Conservation (phyloP, 78 protist species). For the Polysphondylium violaceum region DNA sequence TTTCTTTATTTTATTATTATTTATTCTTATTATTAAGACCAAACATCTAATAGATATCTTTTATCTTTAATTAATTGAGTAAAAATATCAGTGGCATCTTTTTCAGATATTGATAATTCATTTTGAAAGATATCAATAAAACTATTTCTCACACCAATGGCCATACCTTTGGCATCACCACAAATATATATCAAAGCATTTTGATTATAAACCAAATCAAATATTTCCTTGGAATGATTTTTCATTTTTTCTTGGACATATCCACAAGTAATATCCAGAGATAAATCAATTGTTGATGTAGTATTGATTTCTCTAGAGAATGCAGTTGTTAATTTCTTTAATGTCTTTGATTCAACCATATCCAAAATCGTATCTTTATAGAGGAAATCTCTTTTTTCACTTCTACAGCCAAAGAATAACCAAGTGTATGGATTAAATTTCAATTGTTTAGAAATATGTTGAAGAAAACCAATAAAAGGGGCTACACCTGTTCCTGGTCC, state of each 20-base stretch:
- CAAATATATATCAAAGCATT: constrained; percentile 51
- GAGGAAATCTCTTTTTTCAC: constrained; percentile 85
- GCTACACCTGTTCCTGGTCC: constrained; percentile 99
- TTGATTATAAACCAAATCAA: constrained; percentile 60
- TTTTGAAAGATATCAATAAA: constrained; percentile 53
- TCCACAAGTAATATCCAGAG: constrained; percentile 27
- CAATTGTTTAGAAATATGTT: constrained; percentile 34
- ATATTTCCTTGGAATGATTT: constrained; percentile 40
- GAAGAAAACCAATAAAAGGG: constrained; percentile 94
- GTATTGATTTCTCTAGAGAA: constrained; percentile 70
- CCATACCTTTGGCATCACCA: constrained; percentile 79
- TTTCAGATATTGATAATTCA: constrained; percentile 36
- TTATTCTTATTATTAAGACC: constrained; percentile 33
- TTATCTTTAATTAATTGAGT: constrained; percentile 44
- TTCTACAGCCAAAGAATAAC: constrained; percentile 96
- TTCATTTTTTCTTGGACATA: constrained; percentile 89
- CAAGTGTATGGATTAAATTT: too few relatives aligned
- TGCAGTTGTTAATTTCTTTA: constrained; percentile 55
- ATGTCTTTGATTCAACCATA: constrained; percentile 48
- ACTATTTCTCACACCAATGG: constrained; percentile 38
- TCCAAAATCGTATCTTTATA: constrained; percentile 75
- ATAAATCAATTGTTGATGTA: not conserved
- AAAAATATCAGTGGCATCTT: constrained; percentile 22
- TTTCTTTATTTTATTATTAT: not conserved
- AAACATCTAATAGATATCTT: constrained; percentile 69